Base-by-base conservation (phyloP, 805 yeast species). In the Schwanniomyces polymorphus region DNA sequence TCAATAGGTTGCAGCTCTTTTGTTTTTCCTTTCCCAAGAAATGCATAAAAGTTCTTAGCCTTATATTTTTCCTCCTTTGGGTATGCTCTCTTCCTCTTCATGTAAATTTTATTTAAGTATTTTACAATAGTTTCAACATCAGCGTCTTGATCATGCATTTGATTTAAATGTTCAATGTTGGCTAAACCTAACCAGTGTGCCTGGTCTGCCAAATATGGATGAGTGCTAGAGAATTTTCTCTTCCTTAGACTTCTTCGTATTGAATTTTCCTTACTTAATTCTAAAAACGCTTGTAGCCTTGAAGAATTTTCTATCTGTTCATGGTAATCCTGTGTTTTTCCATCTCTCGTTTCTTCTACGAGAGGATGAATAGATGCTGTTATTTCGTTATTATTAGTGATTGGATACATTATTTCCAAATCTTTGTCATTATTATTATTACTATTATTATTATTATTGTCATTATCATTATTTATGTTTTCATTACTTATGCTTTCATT, bases 171-270 rank as follows among this genome's bases (percentile, higher is more conserved):
- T 38, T 64, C 68, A 10, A 59, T 49, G 35, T 65, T 60, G 4
- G 74, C 62, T 11, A 74, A 58, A 3, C 72, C 78, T 29, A 74
- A 58, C 62, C 72, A 74, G 45, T 72, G 74, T 4, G 76, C 76
- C 47, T 70, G 73, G 52, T 74, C 78, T 9, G 75, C 72, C 25
- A 74, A 51, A 50, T 74, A 74, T 0, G 78, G 78, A 53, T 72
- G 75, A 4, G 75, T 60, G 53, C 74, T 68, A 3, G 78, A 69
- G 46, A 74, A 74, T 23, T 68, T 74, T 25, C 78, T 56, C 51
- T 72, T 69, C 4, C 78, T 53, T 12, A 70, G 55, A 25, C 74
- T 65, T 44, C 75, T 39, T 43, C 68, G 42, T 11, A 55, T 47
- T 9, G 33, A n/a, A 17, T 25, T 21, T 6, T 47, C 41, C 10